Conservation (phyloP, 441 rosid genomes). For the Gossypium davidsonii region DNA sequence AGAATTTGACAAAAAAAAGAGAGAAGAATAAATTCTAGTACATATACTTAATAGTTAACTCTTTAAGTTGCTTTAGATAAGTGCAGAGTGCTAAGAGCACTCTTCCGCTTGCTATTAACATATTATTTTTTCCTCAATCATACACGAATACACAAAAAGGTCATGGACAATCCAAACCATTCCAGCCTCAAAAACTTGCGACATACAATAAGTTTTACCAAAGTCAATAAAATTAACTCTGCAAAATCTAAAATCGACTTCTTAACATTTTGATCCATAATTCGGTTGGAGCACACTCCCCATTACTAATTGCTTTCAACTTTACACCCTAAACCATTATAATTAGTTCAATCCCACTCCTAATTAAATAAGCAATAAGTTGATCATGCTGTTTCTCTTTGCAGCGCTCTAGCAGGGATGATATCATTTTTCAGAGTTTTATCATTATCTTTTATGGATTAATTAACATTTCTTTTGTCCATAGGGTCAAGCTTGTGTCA, state of each 20-base stretch:
- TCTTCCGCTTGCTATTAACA: not conserved
- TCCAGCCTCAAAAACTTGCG: too few relatives aligned
- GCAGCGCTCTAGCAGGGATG: not conserved
- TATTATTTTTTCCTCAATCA: not conserved
- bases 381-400: slow-evolving; percentile 12
- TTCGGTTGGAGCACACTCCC: not conserved
- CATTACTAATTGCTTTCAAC: not conserved
- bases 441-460: not conserved
- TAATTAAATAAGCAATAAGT: slow-evolving; percentile 9
- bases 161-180: too few relatives aligned
- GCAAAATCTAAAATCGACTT: not conserved
- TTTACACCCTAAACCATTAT: slow-evolving; percentile 5
- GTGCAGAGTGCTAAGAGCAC: too few relatives aligned
- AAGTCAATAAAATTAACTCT: too few relatives aligned
- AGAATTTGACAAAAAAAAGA: too few relatives aligned
- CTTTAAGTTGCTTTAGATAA: not conserved
- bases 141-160: too few relatives aligned
- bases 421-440: not conserved
- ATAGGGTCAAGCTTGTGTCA: not conserved
- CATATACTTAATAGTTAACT: not conserved
- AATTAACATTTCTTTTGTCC: not conserved
- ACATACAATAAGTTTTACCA: too few relatives aligned
- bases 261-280: not conserved
- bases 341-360: slow-evolving; percentile 18
- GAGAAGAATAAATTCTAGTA: not conserved